phyloP scores from a whole-genome alignment of 768 basidiomycete species.

The Kwoniella pini region DNA sequence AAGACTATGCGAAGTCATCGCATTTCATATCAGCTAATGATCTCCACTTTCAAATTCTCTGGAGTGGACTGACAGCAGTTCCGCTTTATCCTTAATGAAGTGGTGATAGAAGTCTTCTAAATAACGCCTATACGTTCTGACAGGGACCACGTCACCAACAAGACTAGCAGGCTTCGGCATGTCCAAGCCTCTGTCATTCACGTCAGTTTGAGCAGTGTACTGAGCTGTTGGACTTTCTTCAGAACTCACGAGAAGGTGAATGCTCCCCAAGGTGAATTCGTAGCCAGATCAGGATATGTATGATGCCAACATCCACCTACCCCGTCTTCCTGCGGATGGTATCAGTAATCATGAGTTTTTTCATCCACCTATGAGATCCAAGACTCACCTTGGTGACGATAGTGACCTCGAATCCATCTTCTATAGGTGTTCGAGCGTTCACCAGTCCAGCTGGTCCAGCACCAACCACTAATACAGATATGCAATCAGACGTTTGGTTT shows the following conservation, averaged over 20 bases:
- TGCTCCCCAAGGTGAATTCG: slow-evolving; percentile 20
- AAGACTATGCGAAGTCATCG: background rate
- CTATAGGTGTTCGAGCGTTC: slow-evolving; percentile 10
- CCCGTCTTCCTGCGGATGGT: slow-evolving; percentile 5
- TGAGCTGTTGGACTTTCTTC: background rate
- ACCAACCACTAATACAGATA: slow-evolving; percentile 11
- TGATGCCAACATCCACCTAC: slow-evolving; percentile 15
- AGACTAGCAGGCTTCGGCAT: slow-evolving; percentile 11
- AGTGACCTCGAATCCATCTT: slow-evolving; percentile 16
- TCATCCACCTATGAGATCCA: background rate
- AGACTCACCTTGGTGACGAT: slow-evolving; percentile 13
- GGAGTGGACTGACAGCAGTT: slow-evolving; percentile 4
- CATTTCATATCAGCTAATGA: no score
- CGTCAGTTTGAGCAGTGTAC: background rate
- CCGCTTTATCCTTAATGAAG: slow-evolving; percentile 7
- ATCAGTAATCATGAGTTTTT: background rate
- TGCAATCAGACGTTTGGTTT: background rate
- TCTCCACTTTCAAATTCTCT: no score
- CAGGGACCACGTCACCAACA: slow-evolving; percentile 11
- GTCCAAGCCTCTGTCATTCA: slow-evolving; percentile 4
- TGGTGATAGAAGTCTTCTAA: slow-evolving; percentile 19
- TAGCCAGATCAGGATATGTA: slow-evolving; percentile 17
- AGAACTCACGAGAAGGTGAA: slow-evolving; percentile 19
- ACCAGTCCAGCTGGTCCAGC: slow-evolving; percentile 14
- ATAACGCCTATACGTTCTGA: slow-evolving; percentile 16